These are phyloP conservation scores for Fusarium ramigenum DNA, from an alignment of 2,329 filamentous ascomycete genomes.

Conservation along the genomic window DNA sequence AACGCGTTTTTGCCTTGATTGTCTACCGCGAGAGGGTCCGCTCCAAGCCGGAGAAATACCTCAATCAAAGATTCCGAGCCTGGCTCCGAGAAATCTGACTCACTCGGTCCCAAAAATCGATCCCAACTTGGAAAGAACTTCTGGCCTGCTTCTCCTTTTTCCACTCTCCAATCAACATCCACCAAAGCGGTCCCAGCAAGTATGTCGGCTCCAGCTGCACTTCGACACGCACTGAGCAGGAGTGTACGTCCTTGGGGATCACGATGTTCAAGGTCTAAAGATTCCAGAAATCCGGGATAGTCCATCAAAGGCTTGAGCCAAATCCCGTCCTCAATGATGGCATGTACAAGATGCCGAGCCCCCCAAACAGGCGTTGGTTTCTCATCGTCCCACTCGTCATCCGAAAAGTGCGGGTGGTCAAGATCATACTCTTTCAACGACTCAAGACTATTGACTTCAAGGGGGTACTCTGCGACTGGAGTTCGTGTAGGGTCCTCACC, in stretches of 20 bases:
- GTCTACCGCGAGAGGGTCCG: background rate
- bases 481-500: background rate
- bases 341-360: background rate
- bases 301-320: fast-evolving
- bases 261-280: background rate
- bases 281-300: background rate
- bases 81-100: background rate
- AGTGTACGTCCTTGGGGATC: background rate
- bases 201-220: background rate
- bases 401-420: background rate
- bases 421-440: too few relatives aligned
- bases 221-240: background rate
- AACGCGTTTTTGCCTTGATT: background rate
- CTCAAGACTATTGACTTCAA: too few relatives aligned
- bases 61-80: background rate
- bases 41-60: background rate
- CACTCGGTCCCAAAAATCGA: background rate
- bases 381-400: background rate
- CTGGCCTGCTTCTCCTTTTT: background rate
- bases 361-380: background rate
- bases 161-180: background rate
- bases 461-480: too few relatives aligned
- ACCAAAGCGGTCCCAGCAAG: background rate
- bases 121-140: background rate
- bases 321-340: background rate